phyloP scores from a whole-genome alignment of 2,329 filamentous ascomycete species.

The Xylariaceae sp. region DNA sequence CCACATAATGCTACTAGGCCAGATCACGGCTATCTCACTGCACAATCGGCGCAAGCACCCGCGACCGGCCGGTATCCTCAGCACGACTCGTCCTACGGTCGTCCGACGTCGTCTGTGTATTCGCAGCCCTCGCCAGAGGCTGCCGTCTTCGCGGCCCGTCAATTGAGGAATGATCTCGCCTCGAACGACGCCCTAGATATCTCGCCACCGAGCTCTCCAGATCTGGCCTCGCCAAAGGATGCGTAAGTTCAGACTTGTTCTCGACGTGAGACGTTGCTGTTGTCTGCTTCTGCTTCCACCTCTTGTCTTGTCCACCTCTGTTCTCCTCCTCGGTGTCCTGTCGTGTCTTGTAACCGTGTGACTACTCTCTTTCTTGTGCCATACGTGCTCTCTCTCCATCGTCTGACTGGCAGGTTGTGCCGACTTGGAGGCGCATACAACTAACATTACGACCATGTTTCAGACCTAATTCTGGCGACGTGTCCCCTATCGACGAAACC shows the following conservation, averaged over 20 bases:
- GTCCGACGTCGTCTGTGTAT: conserved; percentile 59
- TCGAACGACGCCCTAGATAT: conserved; percentile 36
- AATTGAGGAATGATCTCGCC: conserved; percentile 23
- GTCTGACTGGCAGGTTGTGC: background rate
- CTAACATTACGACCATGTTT: conserved; percentile 24
- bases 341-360: conserved; percentile 1
- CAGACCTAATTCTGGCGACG: conserved; percentile 35
- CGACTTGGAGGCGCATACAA: conserved; percentile 1
- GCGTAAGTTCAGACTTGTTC: conserved; percentile 36
- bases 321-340: no score
- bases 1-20: no score
- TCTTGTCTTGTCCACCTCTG: no score
- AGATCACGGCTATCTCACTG: background rate
- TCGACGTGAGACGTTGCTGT: no score
- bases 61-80: conserved; percentile 33
- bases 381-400: background rate
- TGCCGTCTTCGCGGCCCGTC: conserved; percentile 29
- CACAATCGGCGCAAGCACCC: conserved; percentile 28
- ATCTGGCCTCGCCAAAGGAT: conserved; percentile 35
- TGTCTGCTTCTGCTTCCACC: no score
- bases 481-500: conserved; percentile 51
- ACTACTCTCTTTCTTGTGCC: background rate
- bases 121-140: conserved; percentile 49
- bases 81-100: conserved; percentile 34
- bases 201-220: conserved; percentile 57